Evolutionary conservation across 352 stramenopile genomes (phyloP), one percentile per base, ranked within the genome.

Genomic region (Globisporangium apiculatum): DNA sequence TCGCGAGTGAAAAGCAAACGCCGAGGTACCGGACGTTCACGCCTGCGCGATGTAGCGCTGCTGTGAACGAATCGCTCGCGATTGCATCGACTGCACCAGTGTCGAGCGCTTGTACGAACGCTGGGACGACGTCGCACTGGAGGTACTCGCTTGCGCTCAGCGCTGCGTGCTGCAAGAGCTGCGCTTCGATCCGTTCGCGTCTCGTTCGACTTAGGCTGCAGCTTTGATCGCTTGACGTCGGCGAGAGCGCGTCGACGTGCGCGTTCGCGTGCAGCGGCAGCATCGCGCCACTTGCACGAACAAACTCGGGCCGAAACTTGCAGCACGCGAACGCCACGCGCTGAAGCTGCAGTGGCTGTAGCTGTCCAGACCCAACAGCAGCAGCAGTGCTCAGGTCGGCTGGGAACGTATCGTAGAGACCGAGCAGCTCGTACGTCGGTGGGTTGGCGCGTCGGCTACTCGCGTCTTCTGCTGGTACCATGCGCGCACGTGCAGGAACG

Each of bases 1-100:
- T 79, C 9, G 73, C 66, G 8, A 76, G 38, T 9, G 83, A 70
- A 54, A 72, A 91, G 56, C 80, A 86, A 10, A 66, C 68, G 3
- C 79, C 76, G 7, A 91, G 57, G 17, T 83, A 83, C 2, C 73
- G 64, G 8, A 74, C 57, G 51, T 89, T 89, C 37, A 91, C 77
- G 0, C 81, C 81, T 18, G 71, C 68, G 18, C 47, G 53, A 52
- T 91, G 79, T 4, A 88, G 45, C 7, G 70, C 66, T 5, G 53
- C 43, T 7, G 65, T 81, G 15, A 91, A 36, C 7, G 78, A 69
- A 10, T 18, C 54, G 18, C 66, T 81, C 50, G 87, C 77, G 51
- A 71, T 57, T 2, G 78, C 53, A 38, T 66, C 47, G 14, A 18
- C 15, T 7, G 42, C 55, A 12, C 62, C 62, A 10, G 63, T 62